Evolutionary conservation across 441 rosid species (phyloP), one percentile per base, ranked within the genome.

Genomic region (Metrosideros polymorpha): DNA sequence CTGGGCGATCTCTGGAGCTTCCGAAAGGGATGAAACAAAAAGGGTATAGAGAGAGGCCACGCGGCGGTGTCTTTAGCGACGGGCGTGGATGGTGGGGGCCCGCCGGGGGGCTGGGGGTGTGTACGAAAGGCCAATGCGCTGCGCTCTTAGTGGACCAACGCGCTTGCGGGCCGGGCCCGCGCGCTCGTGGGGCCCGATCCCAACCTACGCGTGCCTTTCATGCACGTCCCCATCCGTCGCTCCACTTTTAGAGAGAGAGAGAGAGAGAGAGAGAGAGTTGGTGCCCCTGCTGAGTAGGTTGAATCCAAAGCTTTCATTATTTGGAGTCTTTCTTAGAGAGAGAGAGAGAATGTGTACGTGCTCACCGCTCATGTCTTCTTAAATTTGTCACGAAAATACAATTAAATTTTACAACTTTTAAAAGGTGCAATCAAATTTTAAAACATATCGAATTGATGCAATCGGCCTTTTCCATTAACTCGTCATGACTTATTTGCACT

Each of bases 1-100:
- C 85, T 84, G 84, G 89, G 84, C 83, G 83, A 89, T 83, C 66
- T 12, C 52, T 63, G 25, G 76, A 32, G 43, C 76, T 32, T 63
- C 76, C 76, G 25, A 32, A 35, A 63, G 32, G 76, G 76, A 7
- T 4, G 12, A 63, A 18, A 1, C 6, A 9, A 18, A 32, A 7
- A 4, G 42, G 42, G 6, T 4, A 32, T 7, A 7, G 1, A n/a
- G 3, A 30, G 12, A 18, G 15, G 84, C 89, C 93, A 91, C 93
- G 94, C 91, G 93, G 92, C 83, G 83, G 42, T 7, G 6, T 13
- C 18, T 82, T 3, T 32, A 82, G 43, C 59, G 84, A 18, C n/a
- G 1, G 2, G 57, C 27, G 12, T 27, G n/a, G 12, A 4, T 14
- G 77, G 45, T 5, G 79, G 79, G 79, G 79, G 47, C 79, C 79